Conservation (phyloP, 306 rosid species). For the Dalbergia cultrata region DNA sequence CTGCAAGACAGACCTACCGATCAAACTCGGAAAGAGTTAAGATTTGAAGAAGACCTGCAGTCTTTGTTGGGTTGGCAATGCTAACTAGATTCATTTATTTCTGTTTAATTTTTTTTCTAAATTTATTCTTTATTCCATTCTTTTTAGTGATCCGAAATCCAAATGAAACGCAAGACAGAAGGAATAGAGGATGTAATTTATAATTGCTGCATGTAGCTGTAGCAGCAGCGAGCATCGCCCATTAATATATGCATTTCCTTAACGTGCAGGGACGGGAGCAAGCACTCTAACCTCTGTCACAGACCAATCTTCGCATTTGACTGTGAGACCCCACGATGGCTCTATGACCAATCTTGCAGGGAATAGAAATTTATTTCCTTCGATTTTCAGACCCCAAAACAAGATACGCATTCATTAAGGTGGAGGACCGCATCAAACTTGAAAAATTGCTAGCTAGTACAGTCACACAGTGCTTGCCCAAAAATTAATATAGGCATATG, state of each 20-base stretch:
- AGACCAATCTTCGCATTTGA: constrained; percentile 27
- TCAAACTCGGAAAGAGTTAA: constrained; percentile 35
- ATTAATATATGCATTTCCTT: constrained; percentile 11
- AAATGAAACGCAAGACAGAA: constrained; percentile 31
- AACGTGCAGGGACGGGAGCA: constrained; percentile 21
- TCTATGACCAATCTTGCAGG: constrained; percentile 18
- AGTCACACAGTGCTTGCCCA: constrained; percentile 39
- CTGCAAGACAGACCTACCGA: background rate
- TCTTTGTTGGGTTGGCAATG: constrained; percentile 10
- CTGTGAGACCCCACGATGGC: constrained; percentile 31
- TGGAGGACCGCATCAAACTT: constrained; percentile 12
- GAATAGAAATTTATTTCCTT: constrained; percentile 25
- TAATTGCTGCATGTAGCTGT: background rate
- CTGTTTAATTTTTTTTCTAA: background rate
- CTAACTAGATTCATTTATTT: constrained; percentile 7
- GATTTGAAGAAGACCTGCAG: background rate
- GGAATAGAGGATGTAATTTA: constrained; percentile 24
- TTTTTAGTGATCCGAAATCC: background rate
- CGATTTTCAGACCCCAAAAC: constrained; percentile 17
- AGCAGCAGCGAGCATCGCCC: background rate
- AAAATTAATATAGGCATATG: background rate
- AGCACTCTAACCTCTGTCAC: constrained; percentile 20
- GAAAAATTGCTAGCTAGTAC: background rate
- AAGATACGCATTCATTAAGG: constrained; percentile 27
- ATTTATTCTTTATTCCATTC: too few relatives aligned